Percentiles rank a stretch among this genome's conserved stretches.
These are phyloP conservation scores for Xerocomellus chrysenteron DNA, from an alignment of 768 basidiomycete species.

Conservation along the genomic window DNA sequence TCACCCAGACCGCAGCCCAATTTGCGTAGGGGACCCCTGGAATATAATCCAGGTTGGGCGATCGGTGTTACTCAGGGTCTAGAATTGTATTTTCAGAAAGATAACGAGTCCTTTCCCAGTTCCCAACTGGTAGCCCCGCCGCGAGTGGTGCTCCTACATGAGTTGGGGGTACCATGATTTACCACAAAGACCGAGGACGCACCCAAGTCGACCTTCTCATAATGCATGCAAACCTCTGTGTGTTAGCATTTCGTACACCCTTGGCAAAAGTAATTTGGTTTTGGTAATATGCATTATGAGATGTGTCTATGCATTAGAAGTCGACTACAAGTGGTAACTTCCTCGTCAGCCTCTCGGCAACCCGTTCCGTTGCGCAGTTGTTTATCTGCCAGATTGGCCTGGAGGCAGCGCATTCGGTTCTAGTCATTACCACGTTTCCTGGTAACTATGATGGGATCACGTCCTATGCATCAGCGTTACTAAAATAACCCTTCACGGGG, in stretches of 20 bases:
- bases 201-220: no score
- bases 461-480: background rate
- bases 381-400: background rate
- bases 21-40: background rate
- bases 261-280: no score
- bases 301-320: no score
- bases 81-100: background rate
- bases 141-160: no score
- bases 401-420: background rate
- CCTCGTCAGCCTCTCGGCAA: background rate
- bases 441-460: background rate
- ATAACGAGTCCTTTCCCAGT: background rate
- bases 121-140: no score
- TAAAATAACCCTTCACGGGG: background rate
- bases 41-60: background rate
- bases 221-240: no score
- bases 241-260: no score
- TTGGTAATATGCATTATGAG: no score
- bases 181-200: no score
- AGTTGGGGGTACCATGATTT: no score
- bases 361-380: background rate
- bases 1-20: background rate
- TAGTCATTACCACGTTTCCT: no score
- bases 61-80: background rate
- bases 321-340: no score